phyloP scores from a whole-genome alignment of 2,329 filamentous ascomycete genomes.

The Lecanicillium sp. region DNA sequence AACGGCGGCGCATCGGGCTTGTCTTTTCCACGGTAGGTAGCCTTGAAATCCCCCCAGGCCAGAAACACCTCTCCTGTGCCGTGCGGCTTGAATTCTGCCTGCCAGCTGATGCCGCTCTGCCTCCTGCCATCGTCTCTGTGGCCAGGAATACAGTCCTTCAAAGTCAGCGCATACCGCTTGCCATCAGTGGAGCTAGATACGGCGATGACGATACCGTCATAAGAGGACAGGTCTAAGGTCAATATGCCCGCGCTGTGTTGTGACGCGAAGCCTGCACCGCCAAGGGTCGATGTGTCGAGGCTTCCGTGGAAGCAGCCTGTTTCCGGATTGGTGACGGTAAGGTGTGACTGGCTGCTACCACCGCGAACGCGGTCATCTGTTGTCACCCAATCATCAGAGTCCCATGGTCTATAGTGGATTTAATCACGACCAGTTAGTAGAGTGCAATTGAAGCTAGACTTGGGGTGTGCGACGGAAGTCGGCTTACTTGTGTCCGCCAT shows the following conservation, averaged over 20 bases:
- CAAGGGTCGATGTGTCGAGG: slow-evolving; percentile 13
- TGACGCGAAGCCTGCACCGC: slow-evolving; percentile 28
- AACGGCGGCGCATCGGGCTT: slow-evolving; percentile 52
- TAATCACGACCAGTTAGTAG: no score
- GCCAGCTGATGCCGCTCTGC: slow-evolving; percentile 64
- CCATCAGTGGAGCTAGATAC: slow-evolving; percentile 42
- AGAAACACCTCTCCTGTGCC: slow-evolving; percentile 40
- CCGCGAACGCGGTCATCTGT: slow-evolving; percentile 74
- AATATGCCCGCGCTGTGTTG: slow-evolving; percentile 58
- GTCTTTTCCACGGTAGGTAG: slow-evolving; percentile 66
- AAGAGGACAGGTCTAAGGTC: slow-evolving; percentile 55
- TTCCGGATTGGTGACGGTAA: slow-evolving; percentile 25
- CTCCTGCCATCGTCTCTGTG: slow-evolving; percentile 58
- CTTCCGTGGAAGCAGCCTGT: slow-evolving; percentile 57
- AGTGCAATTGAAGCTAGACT: no score
- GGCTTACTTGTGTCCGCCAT: no score
- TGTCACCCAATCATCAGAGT: slow-evolving; percentile 53
- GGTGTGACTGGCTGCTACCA: slow-evolving; percentile 53
- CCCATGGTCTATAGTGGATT: slow-evolving; percentile 37
- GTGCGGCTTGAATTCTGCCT: slow-evolving; percentile 53
- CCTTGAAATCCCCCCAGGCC: slow-evolving; percentile 56
- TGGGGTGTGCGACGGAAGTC: no score
- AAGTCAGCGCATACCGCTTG: slow-evolving; percentile 64
- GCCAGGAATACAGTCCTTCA: slow-evolving; percentile 62
- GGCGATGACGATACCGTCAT: slow-evolving; percentile 52